Conservation (phyloP, 129 eudicot species). For the Ambrosia artemisiifolia region DNA sequence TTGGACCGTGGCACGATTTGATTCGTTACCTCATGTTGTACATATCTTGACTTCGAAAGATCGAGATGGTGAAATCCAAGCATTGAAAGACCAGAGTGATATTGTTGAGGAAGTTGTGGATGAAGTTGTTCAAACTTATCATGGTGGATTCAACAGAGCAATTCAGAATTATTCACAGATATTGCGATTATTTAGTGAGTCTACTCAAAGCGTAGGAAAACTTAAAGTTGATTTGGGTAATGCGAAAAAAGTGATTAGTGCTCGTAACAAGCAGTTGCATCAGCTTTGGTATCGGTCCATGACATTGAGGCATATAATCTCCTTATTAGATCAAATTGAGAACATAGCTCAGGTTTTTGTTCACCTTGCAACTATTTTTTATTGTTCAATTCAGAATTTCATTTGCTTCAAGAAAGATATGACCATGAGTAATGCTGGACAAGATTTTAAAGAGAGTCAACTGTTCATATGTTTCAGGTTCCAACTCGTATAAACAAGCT, state of each 20-base stretch:
- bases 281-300: constrained; percentile 97
- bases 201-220: constrained; percentile 67
- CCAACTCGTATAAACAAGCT: constrained; percentile 97
- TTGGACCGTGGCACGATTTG: constrained; percentile 95
- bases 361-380: constrained; percentile 10
- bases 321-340: constrained; percentile 95
- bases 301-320: constrained; percentile 87
- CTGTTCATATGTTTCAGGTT: constrained; percentile 46
- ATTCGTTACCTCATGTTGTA: constrained; percentile 95
- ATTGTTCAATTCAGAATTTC: constrained; percentile 16
- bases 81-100: constrained; percentile 89
- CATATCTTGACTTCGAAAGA: constrained; percentile 93
- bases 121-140: constrained; percentile 98
- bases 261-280: constrained; percentile 93
- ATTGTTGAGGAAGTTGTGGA: constrained; percentile 94
- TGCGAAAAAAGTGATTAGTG: constrained; percentile 84
- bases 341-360: constrained; percentile 81
- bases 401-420: constrained; percentile 11
- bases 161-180: constrained; percentile 98
- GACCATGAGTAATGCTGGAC: constrained; percentile 15
- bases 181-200: constrained; percentile 93
- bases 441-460: background rate
- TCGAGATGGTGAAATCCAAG: constrained; percentile 75
- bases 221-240: constrained; percentile 81
- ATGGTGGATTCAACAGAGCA: constrained; percentile 95